Conservation (phyloP, 768 basidiomycete genomes). For the Pleurotus pulmonarius region DNA sequence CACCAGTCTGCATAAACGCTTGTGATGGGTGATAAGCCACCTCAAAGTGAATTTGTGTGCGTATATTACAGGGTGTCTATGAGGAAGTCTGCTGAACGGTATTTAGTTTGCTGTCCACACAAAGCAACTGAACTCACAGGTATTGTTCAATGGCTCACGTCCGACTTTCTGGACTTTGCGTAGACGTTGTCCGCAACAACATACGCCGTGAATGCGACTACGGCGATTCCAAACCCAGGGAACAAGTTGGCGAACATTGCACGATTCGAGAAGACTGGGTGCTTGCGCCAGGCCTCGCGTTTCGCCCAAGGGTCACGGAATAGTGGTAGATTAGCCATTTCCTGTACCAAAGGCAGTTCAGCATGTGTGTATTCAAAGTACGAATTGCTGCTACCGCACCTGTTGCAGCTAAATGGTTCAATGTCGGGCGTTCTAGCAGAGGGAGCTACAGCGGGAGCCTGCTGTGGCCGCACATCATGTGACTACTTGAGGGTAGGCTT, state of each 20-base stretch:
- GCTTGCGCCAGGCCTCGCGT: constrained; percentile 88
- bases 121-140: constrained; percentile 7
- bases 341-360: constrained; percentile 10
- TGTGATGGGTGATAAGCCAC: no score
- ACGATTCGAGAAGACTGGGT: constrained; percentile 82
- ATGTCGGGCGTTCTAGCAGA: constrained; percentile 11
- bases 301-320: constrained; percentile 96
- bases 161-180: constrained; percentile 29
- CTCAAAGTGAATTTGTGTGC: no score
- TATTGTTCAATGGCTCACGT: constrained; percentile 20
- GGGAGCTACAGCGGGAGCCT: constrained; percentile 1
- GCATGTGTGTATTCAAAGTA: neutral
- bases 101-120: no score
- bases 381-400: neutral
- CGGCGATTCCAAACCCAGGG: constrained; percentile 92
- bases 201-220: constrained; percentile 89
- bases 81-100: no score
- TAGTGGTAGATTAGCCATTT: constrained; percentile 63
- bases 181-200: constrained; percentile 80
- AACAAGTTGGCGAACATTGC: constrained; percentile 89
- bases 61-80: no score
- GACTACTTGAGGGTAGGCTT: constrained; percentile 56
- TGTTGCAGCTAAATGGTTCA: neutral
- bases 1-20: neutral
- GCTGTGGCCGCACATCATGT: constrained; percentile 24